Conservation (phyloP, 2,329 filamentous ascomycete genomes). For the Rutstroemia sp. region DNA sequence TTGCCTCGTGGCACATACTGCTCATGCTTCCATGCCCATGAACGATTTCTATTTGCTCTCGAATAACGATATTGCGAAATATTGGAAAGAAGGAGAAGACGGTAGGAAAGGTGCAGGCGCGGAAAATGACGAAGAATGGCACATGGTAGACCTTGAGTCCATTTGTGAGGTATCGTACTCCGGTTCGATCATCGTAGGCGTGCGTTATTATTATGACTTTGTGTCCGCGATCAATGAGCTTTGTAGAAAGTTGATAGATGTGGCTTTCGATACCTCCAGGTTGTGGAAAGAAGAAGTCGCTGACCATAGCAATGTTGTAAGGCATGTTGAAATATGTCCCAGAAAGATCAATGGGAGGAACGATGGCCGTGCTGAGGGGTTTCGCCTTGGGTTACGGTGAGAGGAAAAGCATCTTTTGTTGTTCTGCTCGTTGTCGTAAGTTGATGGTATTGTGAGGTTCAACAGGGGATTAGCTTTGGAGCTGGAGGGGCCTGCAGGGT, state of each 20-base stretch:
- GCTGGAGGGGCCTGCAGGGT: background rate
- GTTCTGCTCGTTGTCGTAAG: background rate
- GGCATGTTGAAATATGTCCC: constrained; percentile 20
- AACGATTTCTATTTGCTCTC: constrained; percentile 93
- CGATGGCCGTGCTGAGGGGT: too few species aligned
- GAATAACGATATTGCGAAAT: constrained; percentile 92
- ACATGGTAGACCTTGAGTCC: constrained; percentile 98
- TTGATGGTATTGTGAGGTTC: background rate
- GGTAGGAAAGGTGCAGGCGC: constrained; percentile 86
- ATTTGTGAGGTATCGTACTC: constrained; percentile 92
- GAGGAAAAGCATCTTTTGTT: background rate
- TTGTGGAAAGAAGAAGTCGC: constrained; percentile 99
- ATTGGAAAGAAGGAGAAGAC: constrained; percentile 98
- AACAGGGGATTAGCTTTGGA: background rate
- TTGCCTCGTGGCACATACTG: constrained; percentile 88
- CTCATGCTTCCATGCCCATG: constrained; percentile 95
- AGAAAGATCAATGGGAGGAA: background rate
- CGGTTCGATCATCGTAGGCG: constrained; percentile 83
- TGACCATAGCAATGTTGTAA: constrained; percentile 82
- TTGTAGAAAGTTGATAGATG: constrained; percentile 94
- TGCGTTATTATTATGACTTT: constrained; percentile 98
- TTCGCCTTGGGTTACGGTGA: too few species aligned
- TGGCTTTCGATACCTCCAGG: constrained; percentile 95
- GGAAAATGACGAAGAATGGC: constrained; percentile 92
- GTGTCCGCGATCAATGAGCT: constrained; percentile 94